phyloP scores from a whole-genome alignment of 805 yeast genomes.

The Cyberlindnera xishuangbannaensis region DNA sequence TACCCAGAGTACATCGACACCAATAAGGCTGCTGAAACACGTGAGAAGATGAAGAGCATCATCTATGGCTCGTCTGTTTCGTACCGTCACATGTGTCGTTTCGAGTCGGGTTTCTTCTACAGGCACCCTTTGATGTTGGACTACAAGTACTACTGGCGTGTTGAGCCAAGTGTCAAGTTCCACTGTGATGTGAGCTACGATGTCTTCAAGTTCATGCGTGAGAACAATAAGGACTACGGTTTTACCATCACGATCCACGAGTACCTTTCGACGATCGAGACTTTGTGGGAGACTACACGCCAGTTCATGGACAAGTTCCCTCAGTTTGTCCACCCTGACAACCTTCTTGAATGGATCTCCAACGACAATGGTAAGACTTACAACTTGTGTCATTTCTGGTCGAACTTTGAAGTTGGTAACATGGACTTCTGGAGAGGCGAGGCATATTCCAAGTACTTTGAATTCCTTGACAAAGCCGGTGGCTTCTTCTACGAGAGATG shows the following conservation, averaged over 20 bases:
- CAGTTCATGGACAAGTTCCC: constrained; percentile 57
- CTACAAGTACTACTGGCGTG: constrained; percentile 94
- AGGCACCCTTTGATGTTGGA: constrained; percentile 67
- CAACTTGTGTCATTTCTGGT: constrained; percentile 87
- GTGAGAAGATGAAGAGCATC: constrained; percentile 47
- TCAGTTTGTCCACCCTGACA: constrained; percentile 50
- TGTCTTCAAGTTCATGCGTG: constrained; percentile 76
- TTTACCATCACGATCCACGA: constrained; percentile 79
- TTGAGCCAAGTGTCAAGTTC: constrained; percentile 79
- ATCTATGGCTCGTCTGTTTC: constrained; percentile 64
- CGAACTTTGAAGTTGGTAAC: constrained; percentile 79
- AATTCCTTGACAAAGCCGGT: constrained; percentile 70
- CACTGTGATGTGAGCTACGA: constrained; percentile 81
- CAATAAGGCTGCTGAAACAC: constrained; percentile 52
- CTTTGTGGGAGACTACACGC: constrained; percentile 69
- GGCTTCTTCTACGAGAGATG: constrained; percentile 93
- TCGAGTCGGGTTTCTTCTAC: constrained; percentile 85
- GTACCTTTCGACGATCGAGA: constrained; percentile 62
- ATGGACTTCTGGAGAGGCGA: constrained; percentile 70
- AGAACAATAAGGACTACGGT: constrained; percentile 66
- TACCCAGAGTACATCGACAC: constrained; percentile 80
- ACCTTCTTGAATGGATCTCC: constrained; percentile 64
- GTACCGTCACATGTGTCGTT: constrained; percentile 90
- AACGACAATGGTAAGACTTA: constrained; percentile 67
- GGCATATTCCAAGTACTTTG: constrained; percentile 67